Evolutionary conservation across 2,329 filamentous ascomycete species (phyloP), one percentile per base, ranked within the genome.

Genomic region (Plectosphaerella sp.): DNA sequence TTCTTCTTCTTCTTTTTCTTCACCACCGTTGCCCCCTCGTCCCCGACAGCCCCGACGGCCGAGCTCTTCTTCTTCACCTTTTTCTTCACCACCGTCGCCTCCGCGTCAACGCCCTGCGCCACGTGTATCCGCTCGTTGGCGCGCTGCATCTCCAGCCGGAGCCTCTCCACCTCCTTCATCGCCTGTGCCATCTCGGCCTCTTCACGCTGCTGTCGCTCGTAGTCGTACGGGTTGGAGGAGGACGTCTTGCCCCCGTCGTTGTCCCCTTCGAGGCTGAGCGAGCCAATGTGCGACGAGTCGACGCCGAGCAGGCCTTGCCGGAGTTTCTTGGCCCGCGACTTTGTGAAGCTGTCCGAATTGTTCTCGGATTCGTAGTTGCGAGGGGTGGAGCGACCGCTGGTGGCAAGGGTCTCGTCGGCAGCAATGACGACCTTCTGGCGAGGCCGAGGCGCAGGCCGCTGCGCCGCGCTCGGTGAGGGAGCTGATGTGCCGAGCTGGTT

Each of bases 111-210:
- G n/a, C 85, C 86, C 61, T 85, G 81, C 20, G 85, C 84, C 18
- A 86, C 81, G 59, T 88, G 80, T 37, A 92, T 85, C 51, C 87
- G 75, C 70, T 92, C 89, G 61, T 87, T 89, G 37, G 85, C 86
- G 52, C 88, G 75, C 70, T 92, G 89, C 91, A 97, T 96, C 70
- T 96, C 90, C 52, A 97, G 74, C 49, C 94, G 79, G 54, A 95
- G 73, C 49, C 86, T 79, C 72, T 97, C 93, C 3, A 99, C 89
- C 67, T 97, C 89, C 66, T 87, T 86, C 76, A 97, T 84, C 9
- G 93, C 94, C 62, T 84, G 84, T 45, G 83, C 84, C 90, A 97
- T 96, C 70, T 97, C 92, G 1, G 83, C 84, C 54, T 97, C 91
- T 63, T 96, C 91, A 15, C 81, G 82, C 64, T 87, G 81, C 57